Evolutionary conservation across 2,329 filamentous ascomycete species (phyloP), one percentile per base, ranked within the genome.

Genomic region (Alternaria arborescens): DNA sequence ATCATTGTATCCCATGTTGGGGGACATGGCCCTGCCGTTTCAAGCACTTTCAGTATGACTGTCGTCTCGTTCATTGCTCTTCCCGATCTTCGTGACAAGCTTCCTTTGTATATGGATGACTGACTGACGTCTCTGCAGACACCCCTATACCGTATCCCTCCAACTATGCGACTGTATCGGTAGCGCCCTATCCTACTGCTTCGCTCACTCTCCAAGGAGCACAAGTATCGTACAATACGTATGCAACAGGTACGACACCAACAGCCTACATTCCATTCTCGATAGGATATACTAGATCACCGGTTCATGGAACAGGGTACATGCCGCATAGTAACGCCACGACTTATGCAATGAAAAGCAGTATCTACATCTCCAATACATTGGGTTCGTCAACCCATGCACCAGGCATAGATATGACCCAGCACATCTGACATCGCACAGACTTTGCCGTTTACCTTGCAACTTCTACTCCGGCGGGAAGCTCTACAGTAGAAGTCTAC

Each of bases 381-480:
- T 26, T 18, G 2, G 20, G 46, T 50, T 50, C 14, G 46, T 48
- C 32, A 1, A 34, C 0, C n/a, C 7, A 6, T 2, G 12, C 44
- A 16, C 26, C 7, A 48, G 1, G 1, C 0, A 20, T 40, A 8
- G 36, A 40, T 4, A 18, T 11, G n/a, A 20, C 14, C 0, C n/a
- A 40, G n/a, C 16, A 14, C 36, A 5, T 11, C 36, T 20, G n/a
- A 40, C 8, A 40, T 20, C 36, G 2, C 26, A 32, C 28, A 34
- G 44, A 18, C 8, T 3, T 18, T 18, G 2, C 44, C 32, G 26
- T 34, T 8, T 30, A 48, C 11, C 28, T 28, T 32, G 44, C 12
- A 22, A 16, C 12, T 1, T 28, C 44, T 22, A 48, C 44, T 48
- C n/a, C 2, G 30, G 18, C 28, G 8, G n/a, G 7, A 11, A 48